Evolutionary conservation across 2,329 filamentous ascomycete species (phyloP), one percentile per base, ranked within the genome.

Genomic region (Ophiocordyceps australis): DNA sequence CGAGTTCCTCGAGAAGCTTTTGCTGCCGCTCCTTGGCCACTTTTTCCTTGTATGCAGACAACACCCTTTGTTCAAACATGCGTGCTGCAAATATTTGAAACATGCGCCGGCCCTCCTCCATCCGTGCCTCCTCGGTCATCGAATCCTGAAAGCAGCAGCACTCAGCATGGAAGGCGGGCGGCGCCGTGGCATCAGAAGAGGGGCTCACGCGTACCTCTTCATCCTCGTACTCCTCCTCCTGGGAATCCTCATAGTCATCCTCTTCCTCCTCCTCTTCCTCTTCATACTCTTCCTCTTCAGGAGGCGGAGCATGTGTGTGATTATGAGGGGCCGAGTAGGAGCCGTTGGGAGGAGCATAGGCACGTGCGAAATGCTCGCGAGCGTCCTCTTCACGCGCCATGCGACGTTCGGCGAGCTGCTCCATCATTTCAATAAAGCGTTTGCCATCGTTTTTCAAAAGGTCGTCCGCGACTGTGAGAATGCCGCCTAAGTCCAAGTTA

Each of bases 361-460:
- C 62, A 34, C 67, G 63, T 29, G 74, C 61, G 44, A 73, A 61
- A 38, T 67, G 60, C 37, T 69, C 62, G 34, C 49, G 39, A 20
- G 81, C 80, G 46, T 94, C 83, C 54, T 89, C 85, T 57, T 95
- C 86, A 39, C 89, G 76, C 45, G 85, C 81, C 86, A 98, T 94
- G 41, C 89, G 73, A 41, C 86, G 80, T 56, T 98, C 89, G 20
- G 89, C 89, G 41, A 98, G 67, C 56, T 95, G 86, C 52, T 98
- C 89, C 89, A 98, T 98, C 89, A 98, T 98, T 50, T 98, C 89
- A 53, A 98, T 98, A 57, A 98, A 98, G 46, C 93, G 92, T 54
- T 92, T 93, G 43, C 89, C 89, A 52, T 98, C 89, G 54, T 98
- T 98, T 54, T 95, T 95, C 35, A 98, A 68, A 37, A 98, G 65